A percentile compares a stretch with the other conserved stretches of the same genome.
Evolutionary conservation across 371 early-diverging fungal genomes (phyloP).

Genomic region (Parasitella parasitica): DNA sequence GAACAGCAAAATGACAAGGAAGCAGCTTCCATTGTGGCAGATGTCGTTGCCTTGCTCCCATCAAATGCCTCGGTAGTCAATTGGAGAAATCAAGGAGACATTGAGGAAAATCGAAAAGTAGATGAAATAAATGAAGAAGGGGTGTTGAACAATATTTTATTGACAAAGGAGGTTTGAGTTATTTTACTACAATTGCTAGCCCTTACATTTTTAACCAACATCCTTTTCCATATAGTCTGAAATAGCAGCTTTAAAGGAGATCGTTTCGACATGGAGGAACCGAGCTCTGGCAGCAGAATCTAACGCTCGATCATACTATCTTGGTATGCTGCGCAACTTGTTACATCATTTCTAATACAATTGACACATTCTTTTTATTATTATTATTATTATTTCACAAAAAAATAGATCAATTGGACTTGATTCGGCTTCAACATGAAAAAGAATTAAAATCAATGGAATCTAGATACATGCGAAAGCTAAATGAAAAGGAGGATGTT

Average conservation of each 20-base stretch:
- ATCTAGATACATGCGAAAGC: slow-evolving; percentile 9
- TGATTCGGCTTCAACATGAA: slow-evolving; percentile 6
- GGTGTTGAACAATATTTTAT: slow-evolving; percentile 14
- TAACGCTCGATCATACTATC: background rate
- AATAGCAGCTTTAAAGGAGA: slow-evolving; percentile 24
- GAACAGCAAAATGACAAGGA: slow-evolving; percentile 22
- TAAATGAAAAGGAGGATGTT: slow-evolving; percentile 17
- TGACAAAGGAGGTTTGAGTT: slow-evolving; percentile 26
- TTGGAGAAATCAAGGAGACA: slow-evolving; percentile 3
- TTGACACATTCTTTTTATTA: too few species aligned
- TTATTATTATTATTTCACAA: too few species aligned
- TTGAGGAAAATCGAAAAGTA: background rate
- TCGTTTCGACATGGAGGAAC: slow-evolving; percentile 14
- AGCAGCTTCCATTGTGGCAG: slow-evolving; percentile 15
- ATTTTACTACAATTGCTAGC: background rate
- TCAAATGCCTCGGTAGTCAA: slow-evolving; percentile 11
- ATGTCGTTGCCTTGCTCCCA: slow-evolving; percentile 15
- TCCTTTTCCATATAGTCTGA: slow-evolving; percentile 19
- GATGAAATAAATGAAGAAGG: slow-evolving; percentile 4
- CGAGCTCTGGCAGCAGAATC: slow-evolving; percentile 17
- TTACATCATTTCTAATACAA: background rate
- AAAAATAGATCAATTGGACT: slow-evolving; percentile 12
- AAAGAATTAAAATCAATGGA: slow-evolving; percentile 13
- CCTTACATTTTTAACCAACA: background rate
- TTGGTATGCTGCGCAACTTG: background rate